Evolutionary conservation across 371 early-diverging fungal genomes (phyloP), one percentile per base, ranked within the genome.

Genomic region (Mucor plumbeus): DNA sequence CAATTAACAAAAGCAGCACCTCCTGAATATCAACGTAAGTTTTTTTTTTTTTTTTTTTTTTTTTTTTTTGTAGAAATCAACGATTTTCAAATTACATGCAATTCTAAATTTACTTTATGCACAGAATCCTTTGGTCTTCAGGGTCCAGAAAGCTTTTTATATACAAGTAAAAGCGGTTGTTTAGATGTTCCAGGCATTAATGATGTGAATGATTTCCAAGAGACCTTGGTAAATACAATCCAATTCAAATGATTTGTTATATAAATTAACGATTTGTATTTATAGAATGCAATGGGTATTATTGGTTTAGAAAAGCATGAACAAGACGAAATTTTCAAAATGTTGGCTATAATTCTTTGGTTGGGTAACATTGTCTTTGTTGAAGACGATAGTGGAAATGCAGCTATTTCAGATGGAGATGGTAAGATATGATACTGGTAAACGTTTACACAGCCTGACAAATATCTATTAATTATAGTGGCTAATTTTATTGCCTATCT

Each of bases 1-100:
- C 94, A 95, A 73, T 82, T 97, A 36, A 87, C 91, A 63, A 93
- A 92, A 68, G 93, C 90, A 33, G 92, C 94, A 9, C 83, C 92
- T 57, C 78, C 86, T 41, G 82, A 87, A 54, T 90, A 93, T 74
- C 86, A 89, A 77, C 85, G 89, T 85, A 78, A 57, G 40, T n/a
- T 44, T 38, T 38, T n/a, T n/a, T n/a, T n/a, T n/a, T n/a, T n/a
- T n/a, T n/a, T 36, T 9, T 36, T 36, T 36, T 5, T 36, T 9
- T 36, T 5, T 9, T 9, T 36, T 36, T n/a, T n/a, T n/a, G n/a
- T n/a, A n/a, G 14, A 40, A 40, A 40, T 14, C 40, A 14, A 8
- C 1, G 40, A 40, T 40, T 11, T 4, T 14, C 11, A 40, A 40
- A 11, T 40, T 11, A 40, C 40, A 40, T 40, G 40, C 3, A 2